phyloP scores from a whole-genome alignment of 164 flowering plant genomes.

The Cinnamomum micranthum region DNA sequence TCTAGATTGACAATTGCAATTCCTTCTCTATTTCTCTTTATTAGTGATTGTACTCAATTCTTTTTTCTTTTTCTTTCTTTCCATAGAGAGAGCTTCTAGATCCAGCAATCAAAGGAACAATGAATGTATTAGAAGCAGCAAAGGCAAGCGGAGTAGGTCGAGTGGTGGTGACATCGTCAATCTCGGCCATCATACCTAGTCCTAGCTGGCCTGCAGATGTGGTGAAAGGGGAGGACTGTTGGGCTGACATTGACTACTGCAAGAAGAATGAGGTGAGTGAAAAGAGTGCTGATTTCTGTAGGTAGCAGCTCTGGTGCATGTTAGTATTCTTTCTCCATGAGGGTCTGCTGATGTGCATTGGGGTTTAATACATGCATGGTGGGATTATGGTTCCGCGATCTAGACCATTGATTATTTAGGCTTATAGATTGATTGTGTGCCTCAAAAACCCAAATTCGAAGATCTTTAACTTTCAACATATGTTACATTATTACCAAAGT shows the following conservation, averaged over 20 bases:
- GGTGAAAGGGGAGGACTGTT: slow-evolving; percentile 65
- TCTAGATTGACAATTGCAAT: neutral
- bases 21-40: neutral
- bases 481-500: neutral
- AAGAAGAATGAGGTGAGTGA: slow-evolving; percentile 49
- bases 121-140: slow-evolving; percentile 67
- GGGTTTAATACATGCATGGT: neutral
- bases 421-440: no score
- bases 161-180: slow-evolving; percentile 89
- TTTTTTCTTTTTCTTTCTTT: neutral
- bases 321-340: neutral
- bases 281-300: neutral
- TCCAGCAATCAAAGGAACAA: slow-evolving; percentile 81
- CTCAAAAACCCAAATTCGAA: neutral
- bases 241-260: slow-evolving; percentile 83
- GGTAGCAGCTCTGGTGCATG: neutral
- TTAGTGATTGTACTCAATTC: no score
- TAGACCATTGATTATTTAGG: neutral
- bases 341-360: neutral
- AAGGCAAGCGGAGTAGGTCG: slow-evolving; percentile 64
- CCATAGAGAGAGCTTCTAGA: slow-evolving; percentile 53
- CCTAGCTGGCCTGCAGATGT: slow-evolving; percentile 71
- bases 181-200: slow-evolving; percentile 64
- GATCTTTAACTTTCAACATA: neutral
- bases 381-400: neutral